Evolutionary conservation across 2,329 filamentous ascomycete species (phyloP), one percentile per base, ranked within the genome.

Genomic region (Kalaharituber pfeilii): DNA sequence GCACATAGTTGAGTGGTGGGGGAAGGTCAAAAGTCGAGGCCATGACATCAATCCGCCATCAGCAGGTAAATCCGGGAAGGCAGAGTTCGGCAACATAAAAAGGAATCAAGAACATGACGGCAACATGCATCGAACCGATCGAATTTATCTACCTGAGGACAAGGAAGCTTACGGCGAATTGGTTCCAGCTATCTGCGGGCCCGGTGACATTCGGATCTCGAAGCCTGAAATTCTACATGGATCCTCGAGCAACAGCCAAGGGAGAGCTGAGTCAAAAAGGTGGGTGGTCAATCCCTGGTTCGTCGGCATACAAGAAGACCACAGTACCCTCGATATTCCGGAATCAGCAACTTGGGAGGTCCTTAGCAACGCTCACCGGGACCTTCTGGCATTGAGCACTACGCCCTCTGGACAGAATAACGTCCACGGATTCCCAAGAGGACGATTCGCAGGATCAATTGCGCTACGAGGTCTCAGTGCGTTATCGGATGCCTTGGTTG

Each of bases 1-100:
- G 11, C 18, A 28, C 5, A 39, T 55, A 13, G 8, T 6, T 1
- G 26, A 44, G 7, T 55, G 49, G 53, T 55, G 45, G 53, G 20
- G 3, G 18, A 8, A 33, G 18, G 50, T 52, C 6, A 30, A 55
- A 30, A 29, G 13, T 3, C 9, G 52, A 7, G 52, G 52, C 0
- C 2, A 2, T n/a, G 9, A 36, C 30, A 36, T 36, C 9, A 9
- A 9, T 9, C 30, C 30, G 30, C 30, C 30, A n/a, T n/a, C n/a
- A 0, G 2, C 1, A 25, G 52, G 42, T 5, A 15, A 42, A n/a
- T 33, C 29, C 8, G 29, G 29, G 29, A n/a, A 5, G 26, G 51
- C 22, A 36, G 15, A 7, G 7, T 45, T 3, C 47, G 53, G 0
- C 2, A 3, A 13, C 8, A 45, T 20, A 9, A n/a, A 33, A 33